Base-by-base conservation (phyloP, 352 stramenopile genomes). In the Globisporangium uncinulatum region DNA sequence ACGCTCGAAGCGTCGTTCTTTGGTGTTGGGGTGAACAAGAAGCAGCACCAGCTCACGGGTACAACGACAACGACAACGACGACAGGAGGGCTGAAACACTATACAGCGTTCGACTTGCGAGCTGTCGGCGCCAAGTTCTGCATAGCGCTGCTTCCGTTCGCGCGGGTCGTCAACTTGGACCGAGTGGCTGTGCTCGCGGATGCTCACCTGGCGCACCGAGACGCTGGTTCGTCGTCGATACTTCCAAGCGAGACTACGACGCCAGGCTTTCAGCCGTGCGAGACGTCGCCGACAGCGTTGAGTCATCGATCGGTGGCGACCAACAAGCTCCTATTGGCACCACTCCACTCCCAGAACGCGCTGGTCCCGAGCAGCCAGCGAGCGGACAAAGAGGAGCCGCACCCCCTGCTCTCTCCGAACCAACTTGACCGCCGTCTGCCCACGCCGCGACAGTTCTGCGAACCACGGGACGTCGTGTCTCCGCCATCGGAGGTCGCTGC, bases 1-100 rank as follows among this genome's bases (percentile, higher is more conserved):
- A 92, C 81, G 14, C 70, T 93, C 14, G 83, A 93, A 65, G 60
- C 75, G 2, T 90, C 81, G 3, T 93, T 92, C 65, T 93, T 78
- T 29, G 83, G 83, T 6, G 70, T 81, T 3, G 70, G 70, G 1
- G 10, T 53, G 15, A 79, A 83, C 51, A 57, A 56, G 51, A 42
- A 49, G 37, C 69, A 76, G 50, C 29, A 57, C 29, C 20, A 51
- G n/a, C 14, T 47, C 19, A 29, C 24, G 24, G 24, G 24, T 29
- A 29, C 4, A 29, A 29, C 19, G 17, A 9, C 11, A 4, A 31
- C 43, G 17, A 48, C 8, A 17, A 19, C 17, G 11, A 14, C 47
- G 24, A 29, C 24, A 29, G 24, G 24, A 29, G 24, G 46, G 29
- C 20, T 51, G 13, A 59, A 41, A 11, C 73, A 89, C 59, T 90